A percentile compares a stretch with the other conserved stretches of the same genome.
Conservation (phyloP, 345 rosid species). For the Erodium maritimum region DNA sequence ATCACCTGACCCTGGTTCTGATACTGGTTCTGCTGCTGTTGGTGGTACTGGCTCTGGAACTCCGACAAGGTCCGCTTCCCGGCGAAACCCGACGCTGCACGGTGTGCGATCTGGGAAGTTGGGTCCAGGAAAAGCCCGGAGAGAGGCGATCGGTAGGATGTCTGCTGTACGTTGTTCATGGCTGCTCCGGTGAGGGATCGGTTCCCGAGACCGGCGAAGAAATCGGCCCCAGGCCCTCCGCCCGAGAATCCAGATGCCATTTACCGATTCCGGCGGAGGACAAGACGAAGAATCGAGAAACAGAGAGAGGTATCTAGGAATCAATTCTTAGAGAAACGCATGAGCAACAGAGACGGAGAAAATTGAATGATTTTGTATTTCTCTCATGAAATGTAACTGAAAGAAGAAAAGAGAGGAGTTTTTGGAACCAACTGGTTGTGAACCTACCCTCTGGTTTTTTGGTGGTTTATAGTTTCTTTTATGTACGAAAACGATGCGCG, state of each 20-base stretch:
- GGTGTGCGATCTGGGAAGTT: constrained; percentile 42
- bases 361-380: neutral
- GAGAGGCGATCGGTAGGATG: constrained; percentile 35
- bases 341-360: neutral
- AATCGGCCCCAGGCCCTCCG: constrained; percentile 51
- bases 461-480: neutral
- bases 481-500: neutral
- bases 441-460: neutral
- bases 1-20: constrained; percentile 1
- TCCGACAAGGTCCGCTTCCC: constrained; percentile 72
- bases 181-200: constrained; percentile 34
- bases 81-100: constrained; percentile 20
- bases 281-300: too few species aligned
- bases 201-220: constrained; percentile 33
- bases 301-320: neutral
- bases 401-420: neutral
- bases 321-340: constrained; percentile 1
- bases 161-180: constrained; percentile 15
- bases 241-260: constrained; percentile 88
- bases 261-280: neutral
- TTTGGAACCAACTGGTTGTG: neutral
- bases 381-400: neutral
- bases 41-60: constrained; percentile 28
- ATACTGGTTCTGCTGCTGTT: constrained; percentile 10
- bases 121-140: constrained; percentile 53